Percentiles rank a stretch among this genome's conserved stretches.
Evolutionary conservation across 1,284 basidiomycete genomes (phyloP).

Genomic region (Somion occarium): DNA sequence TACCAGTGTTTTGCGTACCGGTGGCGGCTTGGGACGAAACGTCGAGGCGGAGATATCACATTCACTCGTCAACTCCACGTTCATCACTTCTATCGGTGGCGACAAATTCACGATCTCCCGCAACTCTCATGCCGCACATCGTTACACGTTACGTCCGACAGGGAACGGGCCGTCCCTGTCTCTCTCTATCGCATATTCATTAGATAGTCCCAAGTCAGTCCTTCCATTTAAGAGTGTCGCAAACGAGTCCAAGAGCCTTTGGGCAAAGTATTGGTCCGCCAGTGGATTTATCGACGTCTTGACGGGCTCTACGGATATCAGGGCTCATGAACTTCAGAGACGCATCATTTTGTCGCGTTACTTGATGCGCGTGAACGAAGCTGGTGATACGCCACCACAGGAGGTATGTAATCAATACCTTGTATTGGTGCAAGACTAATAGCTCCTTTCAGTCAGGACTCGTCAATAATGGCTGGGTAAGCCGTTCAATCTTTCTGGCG

Average conservation of each 20-base stretch:
- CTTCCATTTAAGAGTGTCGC: constrained; percentile 24
- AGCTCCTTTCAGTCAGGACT: constrained; percentile 41
- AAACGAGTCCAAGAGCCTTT: constrained; percentile 33
- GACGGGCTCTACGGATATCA: constrained; percentile 42
- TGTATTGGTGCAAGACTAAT: not conserved
- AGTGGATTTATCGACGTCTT: constrained; percentile 51
- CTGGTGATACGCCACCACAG: constrained; percentile 51
- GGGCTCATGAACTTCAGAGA: constrained; percentile 52
- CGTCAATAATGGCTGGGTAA: constrained; percentile 56
- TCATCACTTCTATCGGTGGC: constrained; percentile 41
- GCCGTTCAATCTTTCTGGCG: no score
- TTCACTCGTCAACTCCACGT: constrained; percentile 35
- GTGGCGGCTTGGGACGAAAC: constrained; percentile 15
- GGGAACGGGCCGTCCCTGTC: constrained; percentile 25
- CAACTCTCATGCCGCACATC: constrained; percentile 37
- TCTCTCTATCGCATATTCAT: constrained; percentile 30
- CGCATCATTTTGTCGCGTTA: constrained; percentile 54
- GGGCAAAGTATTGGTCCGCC: constrained; percentile 45
- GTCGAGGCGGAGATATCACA: constrained; percentile 38
- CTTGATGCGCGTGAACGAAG: constrained; percentile 55
- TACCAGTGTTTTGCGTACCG: constrained; percentile 34
- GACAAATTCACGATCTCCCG: constrained; percentile 37
- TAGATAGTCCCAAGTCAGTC: constrained; percentile 13
- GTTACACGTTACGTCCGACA: constrained; percentile 36
- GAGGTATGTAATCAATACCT: constrained; percentile 37